Evolutionary conservation across 306 rosid species (phyloP), one percentile per base, ranked within the genome.

Genomic region (Malus asiatica): DNA sequence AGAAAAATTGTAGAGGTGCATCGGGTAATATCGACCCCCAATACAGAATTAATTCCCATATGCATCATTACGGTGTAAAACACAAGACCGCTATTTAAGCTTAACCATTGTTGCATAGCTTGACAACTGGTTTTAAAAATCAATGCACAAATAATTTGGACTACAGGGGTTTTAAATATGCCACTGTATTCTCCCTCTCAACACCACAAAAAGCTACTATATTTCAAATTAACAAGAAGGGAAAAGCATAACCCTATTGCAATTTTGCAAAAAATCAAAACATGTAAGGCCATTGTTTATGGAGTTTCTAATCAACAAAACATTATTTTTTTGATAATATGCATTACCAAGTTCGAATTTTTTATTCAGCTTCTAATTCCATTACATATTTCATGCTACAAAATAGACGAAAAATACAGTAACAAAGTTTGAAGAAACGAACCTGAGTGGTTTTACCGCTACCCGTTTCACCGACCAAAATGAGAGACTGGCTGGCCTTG

Each of bases 371-470:
- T 61, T 61, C 32, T 30, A 3, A 30, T 30, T 30, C 8, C 19
- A 25, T 25, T 61, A 60, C 2, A 4, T 23, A 12, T 30, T 16
- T 18, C 19, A 64, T 15, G 68, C 13, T 16, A 12, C 38, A 8
- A 33, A 4, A 35, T 22, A 45, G 4, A 13, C 27, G 35, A 44
- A 65, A 63, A n/a, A 3, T 8, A 66, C 12, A 19, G 38, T 8
- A 58, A 22, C 77, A 44, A 22, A 63, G 14, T n/a, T 33, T 33
- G 76, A 11, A 30, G 33, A 65, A 33, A 86, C 88, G 38, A 71
- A 91, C 98, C 93, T 91, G 98, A 10, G 98, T 93, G 32, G 97
- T 91, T 93, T 93, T 93, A 2, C 98, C 98, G 82, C 98, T 91
- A 40, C 98, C 98, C 71, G 98, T 91, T 81, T 93, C 98, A 74